phyloP scores from a whole-genome alignment of 2,329 filamentous ascomycete species.

The Botryotinia globosa region DNA sequence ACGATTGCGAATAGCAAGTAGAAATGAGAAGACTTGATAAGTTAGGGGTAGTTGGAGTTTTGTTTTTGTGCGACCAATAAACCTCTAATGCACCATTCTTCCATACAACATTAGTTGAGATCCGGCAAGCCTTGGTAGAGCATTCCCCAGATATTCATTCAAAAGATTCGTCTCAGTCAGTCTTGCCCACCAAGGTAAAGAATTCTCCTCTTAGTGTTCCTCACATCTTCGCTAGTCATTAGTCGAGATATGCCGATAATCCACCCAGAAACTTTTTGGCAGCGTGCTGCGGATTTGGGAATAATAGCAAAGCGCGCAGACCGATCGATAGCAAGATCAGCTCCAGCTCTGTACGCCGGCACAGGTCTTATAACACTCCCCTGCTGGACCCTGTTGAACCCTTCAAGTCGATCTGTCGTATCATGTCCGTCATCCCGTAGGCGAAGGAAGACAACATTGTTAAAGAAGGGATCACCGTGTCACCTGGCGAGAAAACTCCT shows the following conservation, averaged over 20 bases:
- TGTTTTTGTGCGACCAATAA: not conserved
- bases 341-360: not conserved
- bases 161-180: not conserved
- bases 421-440: constrained; percentile 11
- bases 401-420: not conserved
- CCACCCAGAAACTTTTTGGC: too few relatives aligned
- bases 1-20: constrained; percentile 25
- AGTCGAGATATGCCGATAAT: not conserved
- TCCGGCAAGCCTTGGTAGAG: not conserved
- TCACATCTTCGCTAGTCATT: not conserved
- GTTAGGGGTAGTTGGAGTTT: not conserved
- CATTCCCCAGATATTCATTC: not conserved
- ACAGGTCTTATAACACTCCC: not conserved
- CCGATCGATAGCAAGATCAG: not conserved
- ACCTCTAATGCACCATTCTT: not conserved
- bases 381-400: not conserved
- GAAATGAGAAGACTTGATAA: constrained; percentile 22
- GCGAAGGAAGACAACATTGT: not conserved
- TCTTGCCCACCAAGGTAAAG: not conserved
- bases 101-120: not conserved
- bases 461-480: not conserved
- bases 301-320: not conserved
- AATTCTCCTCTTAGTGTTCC: not conserved
- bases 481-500: not conserved
- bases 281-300: not conserved